Base-by-base conservation (phyloP, 2,329 filamentous ascomycete genomes). In the Ascochyta fabae region DNA sequence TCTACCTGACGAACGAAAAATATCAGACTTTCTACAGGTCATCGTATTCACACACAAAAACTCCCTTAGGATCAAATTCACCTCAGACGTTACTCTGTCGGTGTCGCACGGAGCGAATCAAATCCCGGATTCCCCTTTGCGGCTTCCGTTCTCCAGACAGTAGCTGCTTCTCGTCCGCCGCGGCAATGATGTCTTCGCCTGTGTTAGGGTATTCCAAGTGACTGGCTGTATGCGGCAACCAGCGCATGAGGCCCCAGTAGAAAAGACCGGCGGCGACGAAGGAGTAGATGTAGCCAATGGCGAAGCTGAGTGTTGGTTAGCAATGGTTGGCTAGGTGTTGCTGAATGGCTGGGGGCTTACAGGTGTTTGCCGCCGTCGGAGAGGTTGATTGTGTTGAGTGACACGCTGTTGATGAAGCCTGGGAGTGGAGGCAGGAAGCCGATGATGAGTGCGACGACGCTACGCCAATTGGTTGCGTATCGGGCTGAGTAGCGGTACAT, bases 151-250 rank as follows among this genome's bases (percentile, higher is more conserved):
- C 31, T 19, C 56, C 56, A 15, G 56, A 51, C 2, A 34, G 34
- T 8, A 57, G 16, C n/a, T 41, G 39, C 57, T 70, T 71, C 34
- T 64, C 68, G 54, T 75, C 72, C 15, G 73, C 59, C 7, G 69
- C 72, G 1, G 68, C 73, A 48, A 76, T 70, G 48, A 75, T 87
- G 44, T 86, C 85, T 69, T 88, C 86, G 43, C 88, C 86, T n/a
- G 80, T 81, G 29, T 78, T 79, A 12, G 96, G 86, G 1, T 90
- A 88, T 73, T 96, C 91, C 73, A 96, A 82, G 88, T 92, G 92
- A 48, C 95, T 88, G 80, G 95, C 95, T 76, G 86, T 90, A 8
- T 90, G 86, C n/a, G 72, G 71, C 48, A 67, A 66, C 48, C 67
- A 73, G 7, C 62, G 59, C 50, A 71, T 75, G 57, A 75, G 69